Conservation (phyloP, 768 basidiomycete species). For the Termitomyces sp. region DNA sequence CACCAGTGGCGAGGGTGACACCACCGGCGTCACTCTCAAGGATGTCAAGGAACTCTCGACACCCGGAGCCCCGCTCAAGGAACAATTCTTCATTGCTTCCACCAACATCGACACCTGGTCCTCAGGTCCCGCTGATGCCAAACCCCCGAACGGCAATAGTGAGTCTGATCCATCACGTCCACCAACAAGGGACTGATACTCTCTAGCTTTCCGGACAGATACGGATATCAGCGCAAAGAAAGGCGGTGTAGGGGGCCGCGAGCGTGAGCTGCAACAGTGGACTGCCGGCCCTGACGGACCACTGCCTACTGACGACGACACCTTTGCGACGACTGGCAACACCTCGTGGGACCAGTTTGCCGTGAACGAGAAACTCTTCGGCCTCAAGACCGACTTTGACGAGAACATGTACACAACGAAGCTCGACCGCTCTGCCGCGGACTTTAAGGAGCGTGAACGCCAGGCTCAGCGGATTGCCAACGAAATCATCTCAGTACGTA, state of each 20-base stretch:
- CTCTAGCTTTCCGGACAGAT: constrained; percentile 77
- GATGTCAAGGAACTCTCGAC: constrained; percentile 72
- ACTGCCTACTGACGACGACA: constrained; percentile 56
- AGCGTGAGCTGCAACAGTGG: constrained; percentile 85
- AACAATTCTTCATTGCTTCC: constrained; percentile 64
- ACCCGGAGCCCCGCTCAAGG: constrained; percentile 68
- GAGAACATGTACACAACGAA: constrained; percentile 95
- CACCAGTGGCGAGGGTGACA: constrained; percentile 63
- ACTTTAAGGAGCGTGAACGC: constrained; percentile 86
- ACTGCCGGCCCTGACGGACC: constrained; percentile 40
- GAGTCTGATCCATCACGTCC: constrained; percentile 27
- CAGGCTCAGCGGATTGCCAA: constrained; percentile 86
- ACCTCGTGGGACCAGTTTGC: constrained; percentile 88
- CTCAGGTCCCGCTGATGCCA: constrained; percentile 71
- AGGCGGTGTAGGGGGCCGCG: constrained; percentile 35
- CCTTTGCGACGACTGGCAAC: constrained; percentile 54
- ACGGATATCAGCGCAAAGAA: constrained; percentile 69
- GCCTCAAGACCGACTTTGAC: constrained; percentile 86
- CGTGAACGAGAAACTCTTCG: constrained; percentile 90
- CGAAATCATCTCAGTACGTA: constrained; percentile 82
- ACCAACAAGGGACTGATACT: neutral
- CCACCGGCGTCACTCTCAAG: constrained; percentile 67
- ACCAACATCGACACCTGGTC: constrained; percentile 72
- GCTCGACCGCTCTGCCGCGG: constrained; percentile 78
- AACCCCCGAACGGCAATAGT: constrained; percentile 71